phyloP scores from a whole-genome alignment of 1,139 yeast species.

The Arxiozyma bovina region DNA sequence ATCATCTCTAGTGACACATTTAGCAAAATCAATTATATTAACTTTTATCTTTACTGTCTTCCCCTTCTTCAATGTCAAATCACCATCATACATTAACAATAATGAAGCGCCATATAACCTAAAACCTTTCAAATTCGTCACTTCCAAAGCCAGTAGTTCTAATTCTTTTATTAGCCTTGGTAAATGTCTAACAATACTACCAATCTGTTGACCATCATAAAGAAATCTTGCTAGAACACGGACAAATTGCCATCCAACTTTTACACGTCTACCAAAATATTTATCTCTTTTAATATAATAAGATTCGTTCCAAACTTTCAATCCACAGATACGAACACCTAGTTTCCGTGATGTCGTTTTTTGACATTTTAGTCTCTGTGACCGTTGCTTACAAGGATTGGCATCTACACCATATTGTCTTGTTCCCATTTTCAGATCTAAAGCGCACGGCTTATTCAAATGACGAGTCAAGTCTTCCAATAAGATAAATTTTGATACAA shows the following conservation, averaged over 20 bases:
- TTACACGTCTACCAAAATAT: slow-evolving; percentile 78
- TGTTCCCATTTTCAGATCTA: slow-evolving; percentile 97
- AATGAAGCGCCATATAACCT: slow-evolving; percentile 88
- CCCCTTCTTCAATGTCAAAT: slow-evolving; percentile 16
- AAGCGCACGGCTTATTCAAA: slow-evolving; percentile 76
- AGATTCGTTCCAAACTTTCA: slow-evolving; percentile 69
- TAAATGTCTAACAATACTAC: slow-evolving; percentile 58
- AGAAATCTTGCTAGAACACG: slow-evolving; percentile 65
- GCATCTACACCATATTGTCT: slow-evolving; percentile 98
- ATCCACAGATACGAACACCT: slow-evolving; percentile 92
- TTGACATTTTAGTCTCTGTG: slow-evolving; percentile 76
- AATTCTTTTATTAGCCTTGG: slow-evolving; percentile 58
- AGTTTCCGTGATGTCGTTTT: slow-evolving; percentile 70
- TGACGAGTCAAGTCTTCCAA: slow-evolving; percentile 85
- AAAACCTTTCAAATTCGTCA: slow-evolving; percentile 59
- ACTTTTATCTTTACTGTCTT: slow-evolving; percentile 37
- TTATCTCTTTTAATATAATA: slow-evolving; percentile 68
- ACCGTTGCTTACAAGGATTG: slow-evolving; percentile 53
- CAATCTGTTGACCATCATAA: slow-evolving; percentile 57
- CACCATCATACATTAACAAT: slow-evolving; percentile 79
- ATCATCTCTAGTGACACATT: slow-evolving; percentile 71
- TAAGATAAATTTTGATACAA: slow-evolving; percentile 56
- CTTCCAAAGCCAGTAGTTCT: slow-evolving; percentile 47
- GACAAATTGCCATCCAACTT: slow-evolving; percentile 68
- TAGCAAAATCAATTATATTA: slow-evolving; percentile 90